Base-by-base conservation (phyloP, 2,329 filamentous ascomycete species). In the Geosmithia putterillii region DNA sequence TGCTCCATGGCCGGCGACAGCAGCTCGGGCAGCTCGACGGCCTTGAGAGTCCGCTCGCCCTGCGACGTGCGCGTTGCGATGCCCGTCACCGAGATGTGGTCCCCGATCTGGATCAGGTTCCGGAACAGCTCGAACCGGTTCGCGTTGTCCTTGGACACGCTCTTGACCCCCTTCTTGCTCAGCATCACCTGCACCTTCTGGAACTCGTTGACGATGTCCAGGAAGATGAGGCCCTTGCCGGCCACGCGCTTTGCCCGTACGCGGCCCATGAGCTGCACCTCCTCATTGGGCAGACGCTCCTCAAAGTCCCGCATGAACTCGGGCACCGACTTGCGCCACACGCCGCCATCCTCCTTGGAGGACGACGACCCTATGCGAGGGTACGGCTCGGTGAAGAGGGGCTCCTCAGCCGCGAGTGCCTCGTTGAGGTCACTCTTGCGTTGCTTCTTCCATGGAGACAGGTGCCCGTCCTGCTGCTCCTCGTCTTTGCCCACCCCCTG, bases 221-320 rank as follows among this genome's bases (percentile, higher is more conserved):
- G 61, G 61, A 98, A 98, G 49, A 87, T 70, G 52, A 98, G 78
- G 62, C 84, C 86, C 52, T 77, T 81, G 51, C 89, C 81, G 44
- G 79, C 74, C 40, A 76, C 69, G 48, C 86, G 83, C 56, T 84
- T 74, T 40, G 80, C 79, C 54, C 73, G 71, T 49, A 95, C 72
- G 57, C 87, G 86, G 61, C 88, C 86, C 42, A 53, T 56, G 25
- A 65, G 46, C 18, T 51, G 57, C 41, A 64, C 53, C 38, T 54
- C 48, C 37, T 57, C 58, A 36, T 50, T 48, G 42, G 52, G 47
- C 25, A 51, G 42, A 35, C 47, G 46, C 39, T 56, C 45, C 21
- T 52, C 45, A 34, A 60, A 58, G 9, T 52, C 50, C 40, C 58
- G 52, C 20, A 61, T 45, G 38, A 65, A 64, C 21, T 63, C 58